Evolutionary conservation across 73 alveolate species (phyloP).

Genomic region (Breviolum minutum): DNA sequence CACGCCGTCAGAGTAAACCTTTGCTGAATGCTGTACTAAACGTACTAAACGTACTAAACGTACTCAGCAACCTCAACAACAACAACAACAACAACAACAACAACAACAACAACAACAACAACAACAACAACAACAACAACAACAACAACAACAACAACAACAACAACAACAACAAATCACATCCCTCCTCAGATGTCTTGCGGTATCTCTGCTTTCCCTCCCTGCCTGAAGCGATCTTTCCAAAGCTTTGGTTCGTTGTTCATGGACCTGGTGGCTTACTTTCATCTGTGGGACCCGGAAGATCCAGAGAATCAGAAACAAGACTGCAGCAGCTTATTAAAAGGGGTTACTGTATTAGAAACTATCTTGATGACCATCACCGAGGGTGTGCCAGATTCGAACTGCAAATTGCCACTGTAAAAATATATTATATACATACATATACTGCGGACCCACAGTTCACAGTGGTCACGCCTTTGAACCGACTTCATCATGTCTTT

Average conservation of each 20-base stretch:
- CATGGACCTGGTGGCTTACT: slow-evolving; percentile 40
- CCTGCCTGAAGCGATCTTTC: slow-evolving; percentile 58
- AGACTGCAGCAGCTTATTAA: too few species aligned
- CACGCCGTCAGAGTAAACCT: neutral
- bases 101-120: too few species aligned
- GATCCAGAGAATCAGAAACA: too few species aligned
- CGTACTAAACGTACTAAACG: too few species aligned
- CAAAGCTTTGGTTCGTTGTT: slow-evolving; percentile 65
- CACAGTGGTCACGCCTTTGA: neutral
- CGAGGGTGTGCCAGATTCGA: too few species aligned
- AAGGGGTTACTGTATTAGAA: too few species aligned
- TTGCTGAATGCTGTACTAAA: neutral
- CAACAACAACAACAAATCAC: neutral
- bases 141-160: neutral
- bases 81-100: too few species aligned
- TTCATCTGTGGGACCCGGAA: too few species aligned
- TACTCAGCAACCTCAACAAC: too few species aligned
- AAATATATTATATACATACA: neutral
- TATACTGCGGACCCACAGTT: neutral
- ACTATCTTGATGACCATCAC: too few species aligned
- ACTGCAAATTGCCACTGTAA: too few species aligned
- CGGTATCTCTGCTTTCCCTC: neutral
- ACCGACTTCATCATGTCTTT: slow-evolving; percentile 37
- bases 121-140: too few species aligned
- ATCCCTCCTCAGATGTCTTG: neutral